A percentile compares a stretch with the other conserved stretches of the same genome.
Evolutionary conservation across 306 rosid genomes (phyloP).

Genomic region (Trifolium fragiferum): DNA sequence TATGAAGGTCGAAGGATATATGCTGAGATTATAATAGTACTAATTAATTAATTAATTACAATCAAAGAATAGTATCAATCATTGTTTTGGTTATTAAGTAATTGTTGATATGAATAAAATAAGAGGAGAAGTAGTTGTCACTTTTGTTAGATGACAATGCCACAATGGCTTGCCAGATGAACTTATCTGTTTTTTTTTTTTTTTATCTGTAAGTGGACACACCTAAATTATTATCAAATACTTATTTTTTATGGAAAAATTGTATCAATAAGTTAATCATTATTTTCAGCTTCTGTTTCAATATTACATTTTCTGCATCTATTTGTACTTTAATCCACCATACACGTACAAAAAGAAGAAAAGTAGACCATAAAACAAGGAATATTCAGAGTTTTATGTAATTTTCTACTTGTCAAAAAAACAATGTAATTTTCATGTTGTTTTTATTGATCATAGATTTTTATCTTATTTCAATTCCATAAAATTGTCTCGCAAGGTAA

Average conservation of each 20-base stretch:
- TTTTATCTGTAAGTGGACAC: too few species aligned
- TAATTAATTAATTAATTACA: background rate
- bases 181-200: too few species aligned
- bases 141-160: slow-evolving; percentile 51
- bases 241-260: too few species aligned
- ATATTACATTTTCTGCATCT: slow-evolving; percentile 5
- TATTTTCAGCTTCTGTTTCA: background rate
- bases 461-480: too few species aligned
- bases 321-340: slow-evolving; percentile 15
- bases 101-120: slow-evolving; percentile 41
- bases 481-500: too few species aligned
- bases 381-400: slow-evolving; percentile 22
- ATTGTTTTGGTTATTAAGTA: background rate
- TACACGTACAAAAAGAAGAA: background rate
- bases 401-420: too few species aligned
- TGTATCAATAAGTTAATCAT: too few species aligned
- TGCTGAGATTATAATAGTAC: slow-evolving; percentile 26
- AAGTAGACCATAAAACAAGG: background rate
- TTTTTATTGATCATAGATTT: too few species aligned
- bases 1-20: background rate
- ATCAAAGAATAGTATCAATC: background rate
- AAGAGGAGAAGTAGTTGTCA: slow-evolving; percentile 47
- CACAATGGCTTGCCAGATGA: slow-evolving; percentile 59
- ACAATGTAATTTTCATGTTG: too few species aligned
- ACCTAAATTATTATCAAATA: slow-evolving; percentile 32